Percentiles rank a stretch among this genome's conserved stretches.
Evolutionary conservation across 164 flowering plant species (phyloP).

Genomic region (Vitis cinerea): DNA sequence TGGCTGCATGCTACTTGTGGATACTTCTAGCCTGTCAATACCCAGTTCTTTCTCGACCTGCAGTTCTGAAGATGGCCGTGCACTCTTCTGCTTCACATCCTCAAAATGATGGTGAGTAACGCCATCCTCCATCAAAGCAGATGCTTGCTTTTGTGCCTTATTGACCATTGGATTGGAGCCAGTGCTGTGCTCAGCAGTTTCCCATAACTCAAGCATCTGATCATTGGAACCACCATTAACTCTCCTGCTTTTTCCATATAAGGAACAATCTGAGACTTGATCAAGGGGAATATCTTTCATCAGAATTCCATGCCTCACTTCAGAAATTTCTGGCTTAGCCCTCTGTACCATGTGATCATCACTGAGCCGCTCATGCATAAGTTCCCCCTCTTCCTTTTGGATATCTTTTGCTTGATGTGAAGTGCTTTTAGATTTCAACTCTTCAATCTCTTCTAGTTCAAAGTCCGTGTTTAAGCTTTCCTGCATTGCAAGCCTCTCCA

Average conservation of each 20-base stretch:
- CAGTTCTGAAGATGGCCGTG: constrained; percentile 26
- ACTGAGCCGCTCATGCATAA: constrained; percentile 4
- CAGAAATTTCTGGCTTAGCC: constrained; percentile 27
- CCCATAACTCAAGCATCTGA: constrained; percentile 74
- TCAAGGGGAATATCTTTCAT: constrained; percentile 91
- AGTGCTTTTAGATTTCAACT: constrained; percentile 25
- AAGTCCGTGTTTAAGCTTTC: constrained; percentile 19
- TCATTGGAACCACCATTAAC: constrained; percentile 37
- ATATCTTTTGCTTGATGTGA: constrained; percentile 12
- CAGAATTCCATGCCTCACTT: constrained; percentile 25
- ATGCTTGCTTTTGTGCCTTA: constrained; percentile 17
- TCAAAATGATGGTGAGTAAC: constrained; percentile 6
- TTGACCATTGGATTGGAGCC: constrained; percentile 10
- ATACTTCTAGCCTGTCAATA: constrained; percentile 46
- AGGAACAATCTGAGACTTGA: constrained; percentile 52
- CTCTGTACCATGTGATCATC: constrained; percentile 23
- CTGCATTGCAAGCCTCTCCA: constrained; percentile 28
- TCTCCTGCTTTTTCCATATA: constrained; percentile 28
- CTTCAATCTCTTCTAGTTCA: constrained; percentile 40
- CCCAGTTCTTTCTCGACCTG: constrained; percentile 47
- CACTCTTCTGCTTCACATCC: constrained; percentile 12
- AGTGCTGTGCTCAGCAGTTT: constrained; percentile 44
- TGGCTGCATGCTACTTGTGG: constrained; percentile 15
- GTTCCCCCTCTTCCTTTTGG: constrained; percentile 16
- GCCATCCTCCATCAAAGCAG: constrained; percentile 15